Base-by-base conservation (phyloP, 768 basidiomycete species). In the Chalciporus sphaerocephalus region DNA sequence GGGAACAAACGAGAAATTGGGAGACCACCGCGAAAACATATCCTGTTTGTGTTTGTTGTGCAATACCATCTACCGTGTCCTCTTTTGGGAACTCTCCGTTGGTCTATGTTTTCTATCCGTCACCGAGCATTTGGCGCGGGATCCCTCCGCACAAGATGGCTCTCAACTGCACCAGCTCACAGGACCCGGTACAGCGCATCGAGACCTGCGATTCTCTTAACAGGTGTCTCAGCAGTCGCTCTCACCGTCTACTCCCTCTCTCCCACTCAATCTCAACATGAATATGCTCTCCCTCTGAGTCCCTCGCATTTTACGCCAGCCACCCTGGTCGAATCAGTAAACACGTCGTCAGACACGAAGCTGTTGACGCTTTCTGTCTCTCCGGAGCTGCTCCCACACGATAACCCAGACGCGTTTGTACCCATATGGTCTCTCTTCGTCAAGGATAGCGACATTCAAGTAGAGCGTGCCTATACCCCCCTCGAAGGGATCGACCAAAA, bases 361-460 rank as follows among this genome's bases (percentile, higher is more conserved):
- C 65, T 92, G 8, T 64, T 92, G 16, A 79, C 79, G 11, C 65
- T 92, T 38, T 68, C 71, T 4, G 59, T 89, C 8, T 78, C 84
- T 10, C 69, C 68, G 2, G 58, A 71, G 32, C 55, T 73, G 4
- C 53, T 76, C 44, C 69, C 59, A 4, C 44, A 34, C 20, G 64
- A 38, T 7, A 39, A 45, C 20, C 48, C 49, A 27, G 21, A 48
- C 21, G 36, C 38, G 4, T 43, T 70, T 68, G 44, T 50, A 48
- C 48, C 78, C 74, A 79, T 90, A 47, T 92, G 81, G 78, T 86
- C 87, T 30, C 69, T 92, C 11, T 92, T 74, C 62, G 71, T 92
- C 60, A 92, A 92, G 60, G 87, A 92, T 59, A 83, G 85, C 51
- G 90, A 91, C 54, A 90, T 92, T 17, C 90, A 92, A 64, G 86